A percentile compares a stretch with the other conserved stretches of the same genome.
Evolutionary conservation across 2,329 filamentous ascomycete species (phyloP).

Genomic region (Aspergillus ibericus): DNA sequence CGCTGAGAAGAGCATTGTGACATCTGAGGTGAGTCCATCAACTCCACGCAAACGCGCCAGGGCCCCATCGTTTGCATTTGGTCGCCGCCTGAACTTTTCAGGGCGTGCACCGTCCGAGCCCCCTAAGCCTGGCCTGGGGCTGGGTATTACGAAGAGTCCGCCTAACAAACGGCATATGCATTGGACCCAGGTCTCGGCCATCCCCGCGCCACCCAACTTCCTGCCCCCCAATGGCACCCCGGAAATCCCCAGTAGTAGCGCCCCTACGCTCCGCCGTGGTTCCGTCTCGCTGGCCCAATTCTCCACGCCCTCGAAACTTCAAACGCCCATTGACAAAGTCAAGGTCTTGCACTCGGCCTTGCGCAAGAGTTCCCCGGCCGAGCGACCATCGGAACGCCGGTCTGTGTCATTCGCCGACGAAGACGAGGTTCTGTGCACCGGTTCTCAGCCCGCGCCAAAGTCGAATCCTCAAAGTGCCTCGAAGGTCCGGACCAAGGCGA

Average conservation of each 20-base stretch:
- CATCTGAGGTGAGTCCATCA: slow-evolving; percentile 16
- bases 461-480: slow-evolving; percentile 5
- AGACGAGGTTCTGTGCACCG: slow-evolving; percentile 15
- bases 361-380: slow-evolving; percentile 24
- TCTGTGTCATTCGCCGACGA: slow-evolving; percentile 31
- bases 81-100: slow-evolving; percentile 18
- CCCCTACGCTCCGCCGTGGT: slow-evolving; percentile 5
- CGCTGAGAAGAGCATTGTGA: slow-evolving; percentile 2
- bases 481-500: not conserved
- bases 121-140: slow-evolving; percentile 21
- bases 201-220: not conserved
- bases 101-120: slow-evolving; percentile 8
- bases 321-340: slow-evolving; percentile 17
- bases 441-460: slow-evolving; percentile 10
- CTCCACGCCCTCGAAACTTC: slow-evolving; percentile 14
- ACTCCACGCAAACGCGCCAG: slow-evolving; percentile 13
- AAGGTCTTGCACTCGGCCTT: slow-evolving; percentile 24
- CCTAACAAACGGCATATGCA: slow-evolving; percentile 17
- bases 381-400: slow-evolving; percentile 17
- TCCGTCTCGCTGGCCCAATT: slow-evolving; percentile 10
- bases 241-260: slow-evolving; percentile 14
- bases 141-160: slow-evolving; percentile 32
- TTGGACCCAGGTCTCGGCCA: slow-evolving; percentile 12
- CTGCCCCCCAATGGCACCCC: slow-evolving; percentile 3
- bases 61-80: slow-evolving; percentile 21